Percentiles rank a stretch among this genome's conserved stretches.
These are phyloP conservation scores for Pythium pyrilobum DNA, from an alignment of 352 stramenopile genomes.

Conservation along the genomic window DNA sequence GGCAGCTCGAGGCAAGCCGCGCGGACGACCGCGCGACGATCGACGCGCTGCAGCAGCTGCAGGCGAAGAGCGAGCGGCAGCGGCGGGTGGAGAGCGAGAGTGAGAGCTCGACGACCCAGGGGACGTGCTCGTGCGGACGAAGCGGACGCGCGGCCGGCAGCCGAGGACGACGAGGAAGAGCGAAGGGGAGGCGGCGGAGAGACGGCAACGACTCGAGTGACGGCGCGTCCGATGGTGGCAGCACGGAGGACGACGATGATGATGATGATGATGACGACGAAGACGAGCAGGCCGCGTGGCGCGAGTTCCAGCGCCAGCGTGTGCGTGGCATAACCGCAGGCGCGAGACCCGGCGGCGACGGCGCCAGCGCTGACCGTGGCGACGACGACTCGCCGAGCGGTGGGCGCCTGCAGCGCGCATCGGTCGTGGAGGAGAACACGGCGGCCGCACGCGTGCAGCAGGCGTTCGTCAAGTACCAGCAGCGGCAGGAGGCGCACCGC, in stretches of 20 bases:
- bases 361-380: background rate
- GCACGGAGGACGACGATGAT: slow-evolving; percentile 22
- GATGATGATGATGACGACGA: slow-evolving; percentile 19
- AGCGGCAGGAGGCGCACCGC: slow-evolving; percentile 47
- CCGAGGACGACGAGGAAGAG: too few species aligned
- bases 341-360: background rate
- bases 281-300: slow-evolving; percentile 14
- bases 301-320: slow-evolving; percentile 16
- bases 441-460: slow-evolving; percentile 45
- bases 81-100: background rate
- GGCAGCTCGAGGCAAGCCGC: background rate
- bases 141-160: background rate
- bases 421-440: slow-evolving; percentile 39
- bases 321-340: slow-evolving; percentile 6
- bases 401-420: slow-evolving; percentile 18
- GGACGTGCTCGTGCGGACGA: background rate
- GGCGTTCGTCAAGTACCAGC: slow-evolving; percentile 54
- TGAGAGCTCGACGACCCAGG: background rate
- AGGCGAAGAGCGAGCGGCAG: background rate
- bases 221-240: too few species aligned
- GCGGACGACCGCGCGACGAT: background rate
- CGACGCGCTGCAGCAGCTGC: background rate
- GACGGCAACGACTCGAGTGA: too few species aligned
- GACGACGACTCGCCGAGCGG: background rate
- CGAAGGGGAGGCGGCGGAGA: too few species aligned